A percentile compares a stretch with the other conserved stretches of the same genome.
These are phyloP conservation scores for Hevea brasiliensis DNA, from an alignment of 345 rosid species.

Conservation along the genomic window DNA sequence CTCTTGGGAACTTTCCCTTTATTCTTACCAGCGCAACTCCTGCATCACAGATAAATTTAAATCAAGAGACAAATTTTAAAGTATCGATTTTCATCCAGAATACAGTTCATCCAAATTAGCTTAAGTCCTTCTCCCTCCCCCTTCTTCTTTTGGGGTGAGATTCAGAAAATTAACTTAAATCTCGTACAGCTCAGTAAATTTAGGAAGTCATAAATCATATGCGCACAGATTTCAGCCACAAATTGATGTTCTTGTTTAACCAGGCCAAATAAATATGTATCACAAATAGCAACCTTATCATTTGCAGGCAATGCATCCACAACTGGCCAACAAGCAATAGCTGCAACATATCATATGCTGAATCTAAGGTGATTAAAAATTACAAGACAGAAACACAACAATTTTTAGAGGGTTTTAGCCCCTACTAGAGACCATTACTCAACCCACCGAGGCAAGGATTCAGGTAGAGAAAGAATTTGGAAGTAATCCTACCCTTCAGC, in stretches of 20 bases:
- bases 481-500: neutral
- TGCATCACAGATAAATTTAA: constrained; percentile 22
- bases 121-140: neutral
- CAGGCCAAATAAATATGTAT: neutral
- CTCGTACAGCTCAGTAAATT: no score
- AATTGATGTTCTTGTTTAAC: neutral
- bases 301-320: neutral
- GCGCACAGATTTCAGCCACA: no score
- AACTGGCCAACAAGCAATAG: neutral
- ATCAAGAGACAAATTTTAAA: neutral
- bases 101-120: neutral
- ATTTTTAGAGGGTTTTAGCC: neutral
- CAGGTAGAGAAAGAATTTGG: neutral
- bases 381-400: neutral
- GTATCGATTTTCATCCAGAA: neutral
- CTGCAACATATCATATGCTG: neutral
- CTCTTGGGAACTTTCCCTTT: constrained; percentile 70
- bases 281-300: neutral
- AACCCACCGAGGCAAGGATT: neutral
- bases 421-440: neutral
- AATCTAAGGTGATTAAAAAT: neutral
- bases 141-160: neutral
- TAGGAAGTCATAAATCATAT: no score
- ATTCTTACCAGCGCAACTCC: constrained; percentile 47
- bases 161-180: no score